Base-by-base conservation (phyloP, 805 yeast genomes). In the Candida xiaguanensis region DNA sequence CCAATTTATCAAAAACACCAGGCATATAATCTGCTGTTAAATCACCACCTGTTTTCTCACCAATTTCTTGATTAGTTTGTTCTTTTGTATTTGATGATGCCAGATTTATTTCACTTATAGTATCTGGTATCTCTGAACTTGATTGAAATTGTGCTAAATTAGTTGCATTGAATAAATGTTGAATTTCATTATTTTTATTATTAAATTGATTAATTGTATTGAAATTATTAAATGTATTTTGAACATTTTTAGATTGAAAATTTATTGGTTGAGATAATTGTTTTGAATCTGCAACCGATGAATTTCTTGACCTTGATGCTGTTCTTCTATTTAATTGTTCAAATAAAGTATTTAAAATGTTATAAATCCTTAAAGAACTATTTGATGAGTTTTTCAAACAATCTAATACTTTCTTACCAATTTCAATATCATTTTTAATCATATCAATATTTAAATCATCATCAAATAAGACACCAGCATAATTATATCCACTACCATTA, bases 1-100 rank as follows among this genome's bases (percentile, higher is more conserved):
- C 96, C 34, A 88, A 61, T 48, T 82, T 85, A 56, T 88, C 95
- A 70, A 88, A 83, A 31, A 85, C 82, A 4, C 95, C 93, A 1
- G 93, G 87, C 44, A 85, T 72, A 50, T 85, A 85, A 38, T 39
- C 37, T 8, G 26, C 23, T 9, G 38, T 23, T 11, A 28, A 31
- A 20, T 39, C 31, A 3, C 30, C 27, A 20, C 40, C 40, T 6
- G 31, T 24, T 8, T 20, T 18, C 25, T 28, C 40, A 9, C 37
- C 34, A n/a, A 33, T 28, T 13, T 38, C 41, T 16, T 37, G 31
- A n/a, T 34, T 31, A 17, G 31, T 29, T n/a, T 27, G 31, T 24
- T 36, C 35, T 26, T 32, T 20, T 27, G 16, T 22, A 5, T 12
- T 36, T 12, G 20, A 31, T 9, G 31, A 22, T 15, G 31, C 4